Conservation (phyloP, 2,329 filamentous ascomycete genomes). For the Beauveria pseudobassiana region DNA sequence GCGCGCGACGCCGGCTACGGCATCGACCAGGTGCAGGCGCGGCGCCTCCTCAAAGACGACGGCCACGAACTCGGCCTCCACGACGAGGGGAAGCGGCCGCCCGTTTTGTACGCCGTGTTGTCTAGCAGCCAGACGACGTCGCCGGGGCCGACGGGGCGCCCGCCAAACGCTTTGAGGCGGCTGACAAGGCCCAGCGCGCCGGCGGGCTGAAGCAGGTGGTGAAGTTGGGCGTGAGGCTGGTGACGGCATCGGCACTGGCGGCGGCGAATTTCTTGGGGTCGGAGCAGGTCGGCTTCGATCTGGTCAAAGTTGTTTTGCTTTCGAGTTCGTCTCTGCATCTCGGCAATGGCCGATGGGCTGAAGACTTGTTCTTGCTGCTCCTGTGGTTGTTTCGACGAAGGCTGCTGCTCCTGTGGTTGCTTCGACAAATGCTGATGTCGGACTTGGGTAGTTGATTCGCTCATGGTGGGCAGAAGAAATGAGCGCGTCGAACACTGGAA, state of each 20-base stretch:
- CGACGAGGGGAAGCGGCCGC: constrained; percentile 28
- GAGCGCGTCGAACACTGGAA: too few relatives aligned
- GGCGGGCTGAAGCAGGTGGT: constrained; percentile 23
- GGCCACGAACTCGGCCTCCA: constrained; percentile 79
- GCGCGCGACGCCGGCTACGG: constrained; percentile 63
- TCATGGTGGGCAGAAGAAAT: background rate
- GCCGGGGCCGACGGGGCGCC: constrained; percentile 46
- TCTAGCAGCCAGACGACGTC: constrained; percentile 86
- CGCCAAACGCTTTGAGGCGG: constrained; percentile 49
- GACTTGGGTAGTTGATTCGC: background rate
- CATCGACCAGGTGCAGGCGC: constrained; percentile 57
- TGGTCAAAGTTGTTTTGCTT: constrained; percentile 32
- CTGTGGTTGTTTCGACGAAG: background rate
- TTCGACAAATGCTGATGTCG: background rate
- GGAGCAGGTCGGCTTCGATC: constrained; percentile 37
- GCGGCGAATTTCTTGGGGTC: constrained; percentile 25
- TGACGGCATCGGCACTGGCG: constrained; percentile 12
- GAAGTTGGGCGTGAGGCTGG: background rate
- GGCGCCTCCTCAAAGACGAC: constrained; percentile 72
- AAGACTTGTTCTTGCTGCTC: background rate
- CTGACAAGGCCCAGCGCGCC: constrained; percentile 44
- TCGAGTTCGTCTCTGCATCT: constrained; percentile 20
- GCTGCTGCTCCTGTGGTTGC: background rate
- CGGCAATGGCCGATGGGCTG: constrained; percentile 13
- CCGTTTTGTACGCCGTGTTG: constrained; percentile 68